phyloP scores from a whole-genome alignment of 192 early-diverging fungal genomes.

The Dissophora ornata region DNA sequence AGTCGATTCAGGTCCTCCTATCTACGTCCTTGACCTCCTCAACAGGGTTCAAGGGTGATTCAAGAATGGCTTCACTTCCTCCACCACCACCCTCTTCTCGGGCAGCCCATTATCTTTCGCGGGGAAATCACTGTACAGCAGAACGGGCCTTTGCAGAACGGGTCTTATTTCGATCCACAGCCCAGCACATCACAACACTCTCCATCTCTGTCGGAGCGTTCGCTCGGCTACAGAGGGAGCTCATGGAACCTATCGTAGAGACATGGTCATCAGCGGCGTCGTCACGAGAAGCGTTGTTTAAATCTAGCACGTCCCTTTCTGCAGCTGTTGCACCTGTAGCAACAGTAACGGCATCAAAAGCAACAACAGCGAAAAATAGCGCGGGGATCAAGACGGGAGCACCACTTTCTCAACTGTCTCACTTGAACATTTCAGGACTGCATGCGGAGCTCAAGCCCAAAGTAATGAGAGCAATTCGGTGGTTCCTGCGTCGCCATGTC shows the following conservation, averaged over 20 bases:
- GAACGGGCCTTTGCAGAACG: slow-evolving; percentile 25
- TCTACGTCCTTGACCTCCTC: not conserved
- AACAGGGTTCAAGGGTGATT: not conserved
- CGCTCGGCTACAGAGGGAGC: slow-evolving; percentile 15
- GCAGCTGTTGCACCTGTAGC: too few relatives aligned
- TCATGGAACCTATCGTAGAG: slow-evolving; percentile 10
- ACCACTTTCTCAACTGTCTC: slow-evolving; percentile 26
- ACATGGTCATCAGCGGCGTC: not conserved
- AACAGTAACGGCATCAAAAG: not conserved
- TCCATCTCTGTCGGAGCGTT: slow-evolving; percentile 22
- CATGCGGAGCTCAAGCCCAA: slow-evolving; percentile 20
- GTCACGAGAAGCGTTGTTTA: too few relatives aligned
- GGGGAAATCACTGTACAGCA: not conserved
- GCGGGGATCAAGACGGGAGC: slow-evolving; percentile 16
- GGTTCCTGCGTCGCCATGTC: slow-evolving; percentile 22
- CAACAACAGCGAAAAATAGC: slow-evolving; percentile 3
- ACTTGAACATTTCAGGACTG: slow-evolving; percentile 17
- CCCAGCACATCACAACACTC: slow-evolving; percentile 24
- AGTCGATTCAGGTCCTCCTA: slow-evolving; percentile 13
- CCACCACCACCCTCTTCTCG: not conserved
- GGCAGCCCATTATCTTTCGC: too few relatives aligned
- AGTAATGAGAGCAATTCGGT: slow-evolving; percentile 12
- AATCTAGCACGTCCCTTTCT: too few relatives aligned
- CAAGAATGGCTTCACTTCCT: not conserved
- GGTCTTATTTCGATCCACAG: slow-evolving; percentile 12